Evolutionary conservation across 2,329 filamentous ascomycete genomes (phyloP).

Genomic region (Beauveria caledonica): DNA sequence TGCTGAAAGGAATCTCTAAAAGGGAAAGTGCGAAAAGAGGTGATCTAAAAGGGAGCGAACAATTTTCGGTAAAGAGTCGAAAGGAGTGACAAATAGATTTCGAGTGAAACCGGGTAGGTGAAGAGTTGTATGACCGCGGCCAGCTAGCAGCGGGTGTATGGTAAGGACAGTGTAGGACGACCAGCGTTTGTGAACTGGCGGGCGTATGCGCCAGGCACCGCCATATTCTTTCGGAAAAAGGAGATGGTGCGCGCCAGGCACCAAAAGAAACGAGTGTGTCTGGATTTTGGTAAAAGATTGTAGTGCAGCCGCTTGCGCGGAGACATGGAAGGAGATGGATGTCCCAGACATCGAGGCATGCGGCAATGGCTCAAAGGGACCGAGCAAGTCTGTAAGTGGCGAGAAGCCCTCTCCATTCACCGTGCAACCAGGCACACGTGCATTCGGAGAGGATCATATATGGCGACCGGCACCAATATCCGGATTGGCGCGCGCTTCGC

Average conservation of each 20-base stretch:
- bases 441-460: not conserved
- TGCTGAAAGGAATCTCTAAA: no score
- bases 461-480: not conserved
- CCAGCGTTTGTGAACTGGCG: not conserved
- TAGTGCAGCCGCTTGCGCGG: not conserved
- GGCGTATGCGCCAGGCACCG: not conserved
- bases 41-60: no score
- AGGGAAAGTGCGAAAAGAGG: no score
- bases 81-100: no score
- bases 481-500: not conserved
- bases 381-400: not conserved
- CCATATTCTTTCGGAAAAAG: not conserved
- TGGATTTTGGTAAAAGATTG: not conserved
- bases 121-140: no score
- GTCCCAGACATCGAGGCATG: not conserved
- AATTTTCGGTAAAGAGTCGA: no score
- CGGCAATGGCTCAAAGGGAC: not conserved
- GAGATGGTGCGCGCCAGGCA: not conserved
- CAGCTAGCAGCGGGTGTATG: no score
- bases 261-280: no score
- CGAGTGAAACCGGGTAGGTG: no score
- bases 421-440: not conserved
- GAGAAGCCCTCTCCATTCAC: not conserved
- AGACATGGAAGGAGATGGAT: not conserved
- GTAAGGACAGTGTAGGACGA: not conserved